Conservation (phyloP, 805 yeast species). For the Debaryomyces tyrocola region DNA sequence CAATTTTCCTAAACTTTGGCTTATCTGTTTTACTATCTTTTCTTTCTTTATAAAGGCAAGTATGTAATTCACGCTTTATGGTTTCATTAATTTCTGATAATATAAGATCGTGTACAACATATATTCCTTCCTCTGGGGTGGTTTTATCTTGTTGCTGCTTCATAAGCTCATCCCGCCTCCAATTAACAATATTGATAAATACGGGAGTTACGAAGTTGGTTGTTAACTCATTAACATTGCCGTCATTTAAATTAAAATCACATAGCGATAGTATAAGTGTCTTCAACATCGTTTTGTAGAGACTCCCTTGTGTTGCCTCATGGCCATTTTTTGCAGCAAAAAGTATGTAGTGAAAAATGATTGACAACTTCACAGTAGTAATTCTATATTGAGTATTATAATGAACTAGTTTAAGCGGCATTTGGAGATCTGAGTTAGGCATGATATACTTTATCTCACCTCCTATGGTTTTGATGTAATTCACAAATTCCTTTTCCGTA, state of each 20-base stretch:
- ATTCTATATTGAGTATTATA: slow-evolving; percentile 15
- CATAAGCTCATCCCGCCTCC: neutral
- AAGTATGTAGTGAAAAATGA: slow-evolving; percentile 15
- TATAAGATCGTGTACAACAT: neutral
- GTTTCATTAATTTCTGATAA: slow-evolving; percentile 3
- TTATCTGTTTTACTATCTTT: neutral
- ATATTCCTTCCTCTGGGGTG: neutral
- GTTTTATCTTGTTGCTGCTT: neutral
- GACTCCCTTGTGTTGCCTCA: neutral
- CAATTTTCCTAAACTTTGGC: slow-evolving; percentile 5
- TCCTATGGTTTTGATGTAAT: slow-evolving; percentile 1
- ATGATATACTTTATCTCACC: slow-evolving; percentile 1
- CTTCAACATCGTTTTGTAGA: slow-evolving; percentile 1
- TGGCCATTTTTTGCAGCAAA: neutral
- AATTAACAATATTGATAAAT: slow-evolving; percentile 7
- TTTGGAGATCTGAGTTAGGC: neutral
- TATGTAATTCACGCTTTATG: neutral
- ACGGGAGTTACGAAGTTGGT: slow-evolving; percentile 7
- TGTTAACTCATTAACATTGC: neutral
- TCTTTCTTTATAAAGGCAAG: slow-evolving; percentile 8
- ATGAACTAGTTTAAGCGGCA: slow-evolving; percentile 22
- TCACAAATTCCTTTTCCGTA: neutral
- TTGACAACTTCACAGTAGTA: slow-evolving; percentile 14
- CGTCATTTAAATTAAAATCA: slow-evolving; percentile 25
- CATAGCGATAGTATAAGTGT: slow-evolving; percentile 13